Percentiles rank a stretch among this genome's conserved stretches.
Conservation (phyloP, 805 yeast genomes). For the Starmerella bacillaris region DNA sequence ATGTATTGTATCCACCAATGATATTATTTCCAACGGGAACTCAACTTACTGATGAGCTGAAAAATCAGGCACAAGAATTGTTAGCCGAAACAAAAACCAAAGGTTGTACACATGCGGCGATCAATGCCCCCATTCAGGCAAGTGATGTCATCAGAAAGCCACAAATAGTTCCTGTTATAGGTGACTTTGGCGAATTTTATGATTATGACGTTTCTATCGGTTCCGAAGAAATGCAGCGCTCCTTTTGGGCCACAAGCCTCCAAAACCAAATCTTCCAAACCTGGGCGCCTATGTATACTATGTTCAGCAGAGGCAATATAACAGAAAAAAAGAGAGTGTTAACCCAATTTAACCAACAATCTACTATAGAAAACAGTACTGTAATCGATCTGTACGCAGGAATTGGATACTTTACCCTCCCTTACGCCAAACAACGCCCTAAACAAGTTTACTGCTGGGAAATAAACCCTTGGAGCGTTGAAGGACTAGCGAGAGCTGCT, state of each 20-base stretch:
- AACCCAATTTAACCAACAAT: slow-evolving; percentile 13
- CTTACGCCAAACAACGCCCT: slow-evolving; percentile 43
- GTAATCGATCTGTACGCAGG: slow-evolving; percentile 67
- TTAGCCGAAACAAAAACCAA: slow-evolving; percentile 18
- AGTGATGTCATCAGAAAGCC: slow-evolving; percentile 51
- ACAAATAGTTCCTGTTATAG: slow-evolving; percentile 39
- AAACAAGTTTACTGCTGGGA: slow-evolving; percentile 55
- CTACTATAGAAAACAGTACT: slow-evolving; percentile 23
- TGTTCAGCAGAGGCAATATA: slow-evolving; percentile 78
- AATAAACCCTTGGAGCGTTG: slow-evolving; percentile 65
- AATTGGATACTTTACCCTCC: slow-evolving; percentile 65
- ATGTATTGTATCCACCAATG: slow-evolving; percentile 51
- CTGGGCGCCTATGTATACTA: slow-evolving; percentile 74
- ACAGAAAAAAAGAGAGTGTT: slow-evolving; percentile 59
- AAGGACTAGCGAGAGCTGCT: slow-evolving; percentile 48
- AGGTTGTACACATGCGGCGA: slow-evolving; percentile 49
- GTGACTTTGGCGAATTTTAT: slow-evolving; percentile 38
- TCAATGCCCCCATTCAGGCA: slow-evolving; percentile 43
- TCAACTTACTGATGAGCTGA: slow-evolving; percentile 20
- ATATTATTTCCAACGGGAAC: slow-evolving; percentile 36
- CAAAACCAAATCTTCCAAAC: slow-evolving; percentile 63
- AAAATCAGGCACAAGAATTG: slow-evolving; percentile 1
- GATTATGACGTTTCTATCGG: slow-evolving; percentile 24
- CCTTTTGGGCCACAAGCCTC: slow-evolving; percentile 52
- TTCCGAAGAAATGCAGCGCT: slow-evolving; percentile 28